Percentiles rank a stretch among this genome's conserved stretches.
Conservation (phyloP, 805 yeast genomes). For the Teunomyces tritomae region DNA sequence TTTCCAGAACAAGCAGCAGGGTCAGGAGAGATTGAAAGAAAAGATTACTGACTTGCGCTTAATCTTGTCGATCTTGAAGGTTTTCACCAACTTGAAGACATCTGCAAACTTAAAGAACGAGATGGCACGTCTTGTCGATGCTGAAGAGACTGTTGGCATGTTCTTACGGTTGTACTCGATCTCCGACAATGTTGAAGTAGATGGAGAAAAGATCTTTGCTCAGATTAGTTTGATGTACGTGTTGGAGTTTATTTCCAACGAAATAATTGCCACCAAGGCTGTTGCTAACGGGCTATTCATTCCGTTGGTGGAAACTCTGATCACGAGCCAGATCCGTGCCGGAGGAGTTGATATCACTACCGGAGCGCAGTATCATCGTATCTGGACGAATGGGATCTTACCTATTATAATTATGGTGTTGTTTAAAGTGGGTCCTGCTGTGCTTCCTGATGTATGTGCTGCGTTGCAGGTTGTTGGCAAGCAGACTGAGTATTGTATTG, state of each 20-base stretch:
- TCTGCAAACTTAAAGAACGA: slow-evolving; percentile 47
- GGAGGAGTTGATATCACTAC: slow-evolving; percentile 57
- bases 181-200: slow-evolving; percentile 58
- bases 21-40: slow-evolving; percentile 38
- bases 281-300: slow-evolving; percentile 61
- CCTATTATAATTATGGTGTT: slow-evolving; percentile 62
- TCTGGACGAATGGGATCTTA: slow-evolving; percentile 86
- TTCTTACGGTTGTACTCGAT: slow-evolving; percentile 65
- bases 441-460: slow-evolving; percentile 62
- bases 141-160: slow-evolving; percentile 59
- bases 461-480: slow-evolving; percentile 61
- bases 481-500: slow-evolving; percentile 63
- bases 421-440: slow-evolving; percentile 58
- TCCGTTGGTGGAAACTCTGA: slow-evolving; percentile 69
- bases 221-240: slow-evolving; percentile 68
- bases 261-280: slow-evolving; percentile 63
- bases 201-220: slow-evolving; percentile 67
- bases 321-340: slow-evolving; percentile 61
- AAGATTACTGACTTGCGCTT: slow-evolving; percentile 64
- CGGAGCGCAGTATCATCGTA: slow-evolving; percentile 58
- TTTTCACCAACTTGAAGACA: slow-evolving; percentile 49
- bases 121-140: slow-evolving; percentile 51
- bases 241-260: slow-evolving; percentile 62
- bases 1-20: slow-evolving; percentile 31
- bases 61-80: slow-evolving; percentile 61